Percentiles rank a stretch among this genome's conserved stretches.
These are phyloP conservation scores for Cronartium quercuum DNA, from an alignment of 1,284 basidiomycete genomes.

Conservation along the genomic window DNA sequence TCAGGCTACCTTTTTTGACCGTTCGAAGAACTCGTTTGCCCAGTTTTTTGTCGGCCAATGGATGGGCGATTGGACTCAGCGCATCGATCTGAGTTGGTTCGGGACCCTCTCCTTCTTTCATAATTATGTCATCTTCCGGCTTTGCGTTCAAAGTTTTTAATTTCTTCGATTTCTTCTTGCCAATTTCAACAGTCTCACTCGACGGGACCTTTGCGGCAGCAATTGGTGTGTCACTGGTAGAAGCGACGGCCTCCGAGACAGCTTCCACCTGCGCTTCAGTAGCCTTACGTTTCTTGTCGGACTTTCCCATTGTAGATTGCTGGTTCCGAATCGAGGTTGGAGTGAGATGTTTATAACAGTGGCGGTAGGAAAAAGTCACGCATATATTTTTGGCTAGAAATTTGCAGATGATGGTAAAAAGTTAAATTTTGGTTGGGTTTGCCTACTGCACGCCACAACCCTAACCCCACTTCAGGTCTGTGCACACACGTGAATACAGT, in stretches of 20 bases:
- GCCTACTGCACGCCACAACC: no score
- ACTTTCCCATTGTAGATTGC: not conserved
- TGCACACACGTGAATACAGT: no score
- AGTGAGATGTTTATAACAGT: no score
- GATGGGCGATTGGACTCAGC: slow-evolving; percentile 80
- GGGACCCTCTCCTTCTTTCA: not conserved
- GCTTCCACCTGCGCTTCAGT: not conserved
- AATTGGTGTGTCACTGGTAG: no score
- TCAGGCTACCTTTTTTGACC: slow-evolving; percentile 71
- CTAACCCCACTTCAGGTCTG: no score
- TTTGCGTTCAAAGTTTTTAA: not conserved
- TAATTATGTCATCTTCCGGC: not conserved
- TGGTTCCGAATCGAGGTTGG: no score
- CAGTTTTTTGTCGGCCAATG: slow-evolving; percentile 82
- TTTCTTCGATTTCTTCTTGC: not conserved
- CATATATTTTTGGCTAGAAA: no score
- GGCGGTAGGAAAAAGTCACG: no score
- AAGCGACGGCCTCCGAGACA: no score
- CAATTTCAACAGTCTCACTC: not conserved
- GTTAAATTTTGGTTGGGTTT: no score
- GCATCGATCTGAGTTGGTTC: slow-evolving; percentile 57
- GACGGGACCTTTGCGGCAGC: not conserved
- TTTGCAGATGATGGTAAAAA: no score
- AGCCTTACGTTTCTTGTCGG: not conserved
- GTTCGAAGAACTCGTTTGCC: slow-evolving; percentile 86